Evolutionary conservation across 495 filamentous ascomycete species (phyloP), one percentile per base, ranked within the genome.

Genomic region (Hyaloscypha bicolor): DNA sequence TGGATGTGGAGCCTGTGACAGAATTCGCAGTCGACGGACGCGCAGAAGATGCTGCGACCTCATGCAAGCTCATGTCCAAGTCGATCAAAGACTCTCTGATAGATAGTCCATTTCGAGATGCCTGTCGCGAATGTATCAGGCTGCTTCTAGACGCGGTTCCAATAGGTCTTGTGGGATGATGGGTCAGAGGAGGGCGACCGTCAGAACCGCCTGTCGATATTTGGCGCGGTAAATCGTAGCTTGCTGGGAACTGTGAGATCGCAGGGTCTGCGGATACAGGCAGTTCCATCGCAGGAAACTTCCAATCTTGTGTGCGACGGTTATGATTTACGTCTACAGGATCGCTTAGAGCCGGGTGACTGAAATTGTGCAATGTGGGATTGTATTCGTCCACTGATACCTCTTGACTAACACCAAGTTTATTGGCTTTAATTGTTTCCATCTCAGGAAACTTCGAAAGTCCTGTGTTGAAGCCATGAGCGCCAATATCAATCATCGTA

Each of bases 271-370:
- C 82, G 6, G 83, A 83, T 1, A 81, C 75, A 25, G 81, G 79
- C 37, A 73, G 77, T 3, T 72, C 73, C 77, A 81, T 79, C 33
- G 81, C 77, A 3, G 87, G 86, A 72, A 88, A 89, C 42, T 82
- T 87, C 87, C 87, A 89, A 51, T 90, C 87, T 55, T 85, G 81
- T 0, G 86, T 86, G 9, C 81, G 77, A 25, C 85, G 78, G 69
- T 83, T 80, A 42, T 75, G 71, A 45, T 80, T 81, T 3, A 77
- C 69, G 65, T 83, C 82, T 2, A 76, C 79, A 16, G 83, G 80
- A 62, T 84, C 83, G 69, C 79, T 84, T 22, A 83, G 68, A 8
- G 83, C 78, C 25, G 82, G 78, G 31, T 76, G 77, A 64, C 75
- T 79, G 61, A 82, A 82, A 65, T 84, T 74, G 21, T 74, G 64